phyloP scores from a whole-genome alignment of 148 eudicot species.

The Camellia sinensis region DNA sequence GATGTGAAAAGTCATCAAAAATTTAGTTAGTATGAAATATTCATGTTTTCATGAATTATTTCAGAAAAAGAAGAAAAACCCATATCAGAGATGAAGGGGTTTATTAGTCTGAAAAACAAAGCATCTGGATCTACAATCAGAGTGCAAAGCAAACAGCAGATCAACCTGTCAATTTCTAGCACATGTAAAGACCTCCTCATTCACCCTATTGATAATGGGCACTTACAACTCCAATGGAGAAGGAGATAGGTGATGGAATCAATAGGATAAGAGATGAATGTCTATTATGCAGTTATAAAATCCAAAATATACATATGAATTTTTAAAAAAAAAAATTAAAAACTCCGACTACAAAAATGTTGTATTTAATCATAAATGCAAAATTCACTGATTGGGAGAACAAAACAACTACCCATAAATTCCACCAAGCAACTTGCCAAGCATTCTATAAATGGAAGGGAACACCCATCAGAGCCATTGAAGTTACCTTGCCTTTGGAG shows the following conservation, averaged over 20 bases:
- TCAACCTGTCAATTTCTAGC: slow-evolving; percentile 1
- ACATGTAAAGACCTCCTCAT: not conserved
- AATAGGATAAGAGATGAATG: not conserved
- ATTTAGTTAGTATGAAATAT: not conserved
- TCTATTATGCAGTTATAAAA: not conserved
- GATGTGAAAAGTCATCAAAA: not conserved
- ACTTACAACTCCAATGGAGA: not conserved
- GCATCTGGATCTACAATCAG: too few relatives aligned
- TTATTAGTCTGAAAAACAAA: too few relatives aligned
- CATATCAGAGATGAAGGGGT: not conserved
- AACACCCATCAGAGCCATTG: slow-evolving; percentile 13
- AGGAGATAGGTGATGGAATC: not conserved
- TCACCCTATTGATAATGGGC: not conserved
- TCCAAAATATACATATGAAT: not conserved
- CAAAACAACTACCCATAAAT: not conserved
- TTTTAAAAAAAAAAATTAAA: not conserved
- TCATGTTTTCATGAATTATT: not conserved
- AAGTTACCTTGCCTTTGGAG: slow-evolving; percentile 67
- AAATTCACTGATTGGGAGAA: not conserved
- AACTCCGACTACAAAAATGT: not conserved
- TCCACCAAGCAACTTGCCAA: not conserved
- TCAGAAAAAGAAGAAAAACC: not conserved
- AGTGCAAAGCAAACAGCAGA: not conserved
- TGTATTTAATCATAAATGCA: not conserved
- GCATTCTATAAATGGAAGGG: slow-evolving; percentile 9